Base-by-base conservation (phyloP, 768 basidiomycete species). In the Artomyces pyxidatus region DNA sequence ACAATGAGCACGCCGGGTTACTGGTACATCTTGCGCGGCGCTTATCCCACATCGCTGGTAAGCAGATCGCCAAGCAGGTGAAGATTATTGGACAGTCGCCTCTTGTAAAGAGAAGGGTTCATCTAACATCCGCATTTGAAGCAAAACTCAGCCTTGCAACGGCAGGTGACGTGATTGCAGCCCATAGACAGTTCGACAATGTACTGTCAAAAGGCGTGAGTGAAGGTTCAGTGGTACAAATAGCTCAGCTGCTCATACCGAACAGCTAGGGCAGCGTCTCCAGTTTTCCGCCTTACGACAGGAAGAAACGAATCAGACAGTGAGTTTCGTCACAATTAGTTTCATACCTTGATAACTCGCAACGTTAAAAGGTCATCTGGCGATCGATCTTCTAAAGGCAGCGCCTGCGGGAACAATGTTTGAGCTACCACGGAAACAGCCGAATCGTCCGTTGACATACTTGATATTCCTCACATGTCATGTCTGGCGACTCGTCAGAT, bases 111-210 rank as follows among this genome's bases (percentile, higher is more conserved):
- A 29, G 22, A 23, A 42, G 17, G 1, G 59, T 66, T n/a, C n/a
- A n/a, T n/a, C n/a, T 45, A 37, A 69, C 69, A 61, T n/a, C 66
- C 68, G 45, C 68, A 70, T 53, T 64, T 65, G 58, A 68, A 71
- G 53, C 71, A 71, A 52, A 73, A 73, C 49, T 71, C 61, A 22
- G 65, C 64, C 14, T 65, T 63, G 58, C 70, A 71, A 35, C 63
- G 53, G 56, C 70, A 72, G 2, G 65, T 69, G 58, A 71, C 69
- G 51, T 72, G 70, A 57, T 68, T 68, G 51, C 69, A 71, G 0
- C 70, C 71, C 32, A 53, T 25, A 1, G 54, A 37, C 17, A 67
- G 57, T 50, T 67, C 65, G 45, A 67, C 62, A 30, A 67, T 57
- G 28, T 55, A 53, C 56, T 60, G 27, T 49, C 42, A n/a, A 43